Evolutionary conservation across 345 rosid genomes (phyloP), one percentile per base, ranked within the genome.

Genomic region (Corchorus capsularis): DNA sequence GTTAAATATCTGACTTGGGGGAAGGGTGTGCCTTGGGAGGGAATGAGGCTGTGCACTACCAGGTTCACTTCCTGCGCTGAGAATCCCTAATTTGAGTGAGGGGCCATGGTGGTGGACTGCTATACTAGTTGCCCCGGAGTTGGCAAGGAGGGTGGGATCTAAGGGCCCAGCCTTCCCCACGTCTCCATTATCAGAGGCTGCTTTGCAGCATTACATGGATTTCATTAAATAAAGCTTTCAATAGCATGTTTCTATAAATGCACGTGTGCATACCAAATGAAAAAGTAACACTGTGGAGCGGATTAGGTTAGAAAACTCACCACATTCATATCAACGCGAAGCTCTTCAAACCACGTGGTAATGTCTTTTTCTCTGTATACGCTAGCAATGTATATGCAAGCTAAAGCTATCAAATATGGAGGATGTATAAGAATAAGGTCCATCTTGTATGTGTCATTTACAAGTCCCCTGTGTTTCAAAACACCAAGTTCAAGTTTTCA

Each of bases 271-370:
- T 3, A 39, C 6, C 11, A 3, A 34, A 61, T 22, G 43, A 75
- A 64, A 62, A 39, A 32, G 20, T 41, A 60, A 68, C 10, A 27
- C 16, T 20, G 54, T 57, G 47, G 45, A 47, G 13, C 43, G 57
- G 34, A 32, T 43, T n/a, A 72, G 79, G 47, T 57, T 47, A 39
- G 63, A 43, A 13, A 64, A 79, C 94, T 88, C 83, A 96, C 99
- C 79, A 89, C 90, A 84, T 91, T 96, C 98, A 96, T 92, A 84
- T 93, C 99, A n/a, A 90, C 96, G 0, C 87, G 91, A 43, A 96
- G 98, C 85, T 96, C 99, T 84, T 96, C 99, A 70, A 96, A 93
- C 99, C 99, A 96, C n/a, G 96, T 82, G 17, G 88, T 89, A 72
- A 79, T 86, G 80, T 93, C 98, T 84, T 83, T 92, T 19, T 93